Evolutionary conservation across 805 yeast species (phyloP), one percentile per base, ranked within the genome.

Genomic region (Lipomyces anomalus): DNA sequence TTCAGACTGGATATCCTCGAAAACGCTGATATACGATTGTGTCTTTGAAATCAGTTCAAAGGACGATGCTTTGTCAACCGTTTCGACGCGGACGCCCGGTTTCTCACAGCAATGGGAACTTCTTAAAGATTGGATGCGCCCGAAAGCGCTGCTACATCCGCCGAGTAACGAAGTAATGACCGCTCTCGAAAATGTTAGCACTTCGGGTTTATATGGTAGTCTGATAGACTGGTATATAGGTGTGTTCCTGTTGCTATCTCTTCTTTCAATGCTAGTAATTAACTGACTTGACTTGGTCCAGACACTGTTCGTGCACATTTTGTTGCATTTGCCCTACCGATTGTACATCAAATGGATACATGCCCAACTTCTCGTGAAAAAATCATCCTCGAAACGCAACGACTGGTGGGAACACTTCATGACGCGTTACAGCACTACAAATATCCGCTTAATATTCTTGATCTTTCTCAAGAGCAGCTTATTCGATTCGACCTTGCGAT

Each of bases 151-250:
- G 21, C 43, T 49, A 18, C 47, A 42, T 24, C 30, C 53, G 4
- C 48, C 53, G 22, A 37, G 35, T 11, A 21, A 21, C 4, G 28
- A 21, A 6, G 35, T 49, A 7, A 16, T 33, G 21, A 22, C 16
- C 3, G 36, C 52, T 5, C 23, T 42, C 9, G 30, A 13, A 6
- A 36, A 49, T 21, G n/a, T 44, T 22, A 33, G 40, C 24, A 23
- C 38, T 7, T 18, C 16, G 40, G 29, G 29, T 9, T 28, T 40
- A 21, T 13, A 38, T 11, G 46, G 40, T 22, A 26, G 48, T 18
- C 24, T 49, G 16, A 36, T 49, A 34, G 52, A 48, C n/a, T 49
- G 53, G 53, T 49, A 49, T 37, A 49, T 37, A 3, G 53, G 53
- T 49, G 7, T 22, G 53, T 23, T 22, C 30, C 2, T n/a, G n/a